Evolutionary conservation across 441 rosid species (phyloP).

Genomic region (Lagerstroemia fauriei): DNA sequence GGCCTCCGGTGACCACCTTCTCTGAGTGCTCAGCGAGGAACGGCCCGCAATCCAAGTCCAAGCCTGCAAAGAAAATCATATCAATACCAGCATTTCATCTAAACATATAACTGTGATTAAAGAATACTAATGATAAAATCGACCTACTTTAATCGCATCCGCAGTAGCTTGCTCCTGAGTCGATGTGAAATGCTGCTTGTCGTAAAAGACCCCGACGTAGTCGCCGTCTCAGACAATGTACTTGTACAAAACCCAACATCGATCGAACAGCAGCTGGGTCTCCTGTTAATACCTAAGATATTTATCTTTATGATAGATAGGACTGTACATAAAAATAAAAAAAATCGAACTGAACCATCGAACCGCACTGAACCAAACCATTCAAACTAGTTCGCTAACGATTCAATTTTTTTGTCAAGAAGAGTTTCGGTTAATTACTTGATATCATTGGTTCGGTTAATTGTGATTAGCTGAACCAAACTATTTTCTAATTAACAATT

Average conservation of each 20-base stretch:
- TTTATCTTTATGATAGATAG: not conserved
- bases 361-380: no score
- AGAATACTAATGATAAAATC: not conserved
- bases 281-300: no score
- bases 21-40: slow-evolving; percentile 51
- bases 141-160: slow-evolving; percentile 76
- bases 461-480: no score
- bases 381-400: no score
- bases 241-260: slow-evolving; percentile 32
- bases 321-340: no score
- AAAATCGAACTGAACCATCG: no score
- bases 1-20: slow-evolving; percentile 46
- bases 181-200: slow-evolving; percentile 68
- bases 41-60: slow-evolving; percentile 88
- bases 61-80: slow-evolving; percentile 46
- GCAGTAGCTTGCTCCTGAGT: slow-evolving; percentile 90
- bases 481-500: no score
- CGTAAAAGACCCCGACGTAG: slow-evolving; percentile 72
- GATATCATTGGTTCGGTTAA: no score
- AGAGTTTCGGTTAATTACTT: no score
- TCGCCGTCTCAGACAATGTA: slow-evolving; percentile 91
- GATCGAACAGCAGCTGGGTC: not conserved
- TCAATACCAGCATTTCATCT: not conserved
- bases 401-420: no score
- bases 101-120: not conserved